Evolutionary conservation across 1,139 yeast genomes (phyloP).

Genomic region (Hyphopichia pseudoburtonii): DNA sequence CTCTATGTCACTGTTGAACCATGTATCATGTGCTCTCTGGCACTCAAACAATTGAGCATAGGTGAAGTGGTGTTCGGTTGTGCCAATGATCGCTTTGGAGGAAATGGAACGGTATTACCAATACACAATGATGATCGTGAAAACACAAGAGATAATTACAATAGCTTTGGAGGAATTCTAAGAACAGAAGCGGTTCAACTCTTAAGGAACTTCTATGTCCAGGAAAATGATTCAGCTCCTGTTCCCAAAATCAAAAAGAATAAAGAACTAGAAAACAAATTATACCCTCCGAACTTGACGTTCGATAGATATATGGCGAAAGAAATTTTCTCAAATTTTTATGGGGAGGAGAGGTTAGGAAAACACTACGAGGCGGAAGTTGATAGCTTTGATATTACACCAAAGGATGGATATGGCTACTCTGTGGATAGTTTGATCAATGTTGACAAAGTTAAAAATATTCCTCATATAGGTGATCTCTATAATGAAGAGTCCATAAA

Average conservation of each 20-base stretch:
- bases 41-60: constrained; percentile 77
- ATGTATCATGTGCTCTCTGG: constrained; percentile 97
- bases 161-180: constrained; percentile 73
- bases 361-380: constrained; percentile 9
- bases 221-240: constrained; percentile 86
- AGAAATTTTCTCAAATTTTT: constrained; percentile 26
- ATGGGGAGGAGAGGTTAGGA: constrained; percentile 24
- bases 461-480: constrained; percentile 23
- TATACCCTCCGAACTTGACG: constrained; percentile 52
- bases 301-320: constrained; percentile 18
- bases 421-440: constrained; percentile 20
- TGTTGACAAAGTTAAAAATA: constrained; percentile 13
- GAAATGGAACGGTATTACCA: constrained; percentile 82
- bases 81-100: constrained; percentile 94
- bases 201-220: constrained; percentile 77
- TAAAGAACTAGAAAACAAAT: constrained; percentile 65
- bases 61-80: constrained; percentile 82
- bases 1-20: constrained; percentile 97
- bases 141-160: constrained; percentile 38
- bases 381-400: constrained; percentile 29
- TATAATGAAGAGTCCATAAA: constrained; percentile 11
- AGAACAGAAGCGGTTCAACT: constrained; percentile 81
- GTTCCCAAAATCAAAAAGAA: constrained; percentile 73
- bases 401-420: constrained; percentile 26
- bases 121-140: constrained; percentile 52